phyloP scores from a whole-genome alignment of 208 protist genomes.

The Angomonas ambiguus region DNA sequence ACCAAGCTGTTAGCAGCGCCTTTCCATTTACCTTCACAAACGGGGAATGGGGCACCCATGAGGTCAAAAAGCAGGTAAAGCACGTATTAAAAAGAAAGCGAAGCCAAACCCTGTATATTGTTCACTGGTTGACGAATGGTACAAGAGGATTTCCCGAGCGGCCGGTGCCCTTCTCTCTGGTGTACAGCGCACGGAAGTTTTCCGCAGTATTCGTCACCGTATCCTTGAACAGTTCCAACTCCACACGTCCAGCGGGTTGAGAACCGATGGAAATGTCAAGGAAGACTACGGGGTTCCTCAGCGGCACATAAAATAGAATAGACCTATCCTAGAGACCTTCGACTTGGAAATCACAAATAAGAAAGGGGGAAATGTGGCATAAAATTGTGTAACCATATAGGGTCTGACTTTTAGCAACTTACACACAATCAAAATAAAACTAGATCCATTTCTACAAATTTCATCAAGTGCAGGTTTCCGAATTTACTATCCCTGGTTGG shows the following conservation, averaged over 20 bases:
- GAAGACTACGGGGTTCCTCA: slow-evolving; percentile 78
- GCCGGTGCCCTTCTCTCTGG: slow-evolving; percentile 86
- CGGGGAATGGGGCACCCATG: neutral
- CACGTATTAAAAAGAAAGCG: neutral
- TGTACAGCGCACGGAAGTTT: slow-evolving; percentile 94
- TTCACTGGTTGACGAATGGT: slow-evolving; percentile 55
- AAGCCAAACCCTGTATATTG: neutral
- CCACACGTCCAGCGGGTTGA: slow-evolving; percentile 77
- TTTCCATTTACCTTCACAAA: neutral
- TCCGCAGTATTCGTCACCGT: slow-evolving; percentile 93
- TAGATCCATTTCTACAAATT: neutral
- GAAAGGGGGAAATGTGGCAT: neutral
- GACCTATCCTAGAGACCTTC: too few species aligned
- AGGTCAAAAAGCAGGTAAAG: neutral
- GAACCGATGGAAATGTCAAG: slow-evolving; percentile 93
- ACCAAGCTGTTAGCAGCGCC: neutral
- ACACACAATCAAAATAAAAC: neutral
- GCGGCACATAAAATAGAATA: too few species aligned
- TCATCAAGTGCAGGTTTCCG: neutral
- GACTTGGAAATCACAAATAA: too few species aligned
- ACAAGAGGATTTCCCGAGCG: slow-evolving; percentile 62
- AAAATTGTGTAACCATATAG: neutral
- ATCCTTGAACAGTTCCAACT: slow-evolving; percentile 91
- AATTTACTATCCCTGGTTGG: too few species aligned
- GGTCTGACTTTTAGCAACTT: neutral